Evolutionary conservation across 2,329 filamentous ascomycete species (phyloP).

Genomic region (Penicillium sp.): DNA sequence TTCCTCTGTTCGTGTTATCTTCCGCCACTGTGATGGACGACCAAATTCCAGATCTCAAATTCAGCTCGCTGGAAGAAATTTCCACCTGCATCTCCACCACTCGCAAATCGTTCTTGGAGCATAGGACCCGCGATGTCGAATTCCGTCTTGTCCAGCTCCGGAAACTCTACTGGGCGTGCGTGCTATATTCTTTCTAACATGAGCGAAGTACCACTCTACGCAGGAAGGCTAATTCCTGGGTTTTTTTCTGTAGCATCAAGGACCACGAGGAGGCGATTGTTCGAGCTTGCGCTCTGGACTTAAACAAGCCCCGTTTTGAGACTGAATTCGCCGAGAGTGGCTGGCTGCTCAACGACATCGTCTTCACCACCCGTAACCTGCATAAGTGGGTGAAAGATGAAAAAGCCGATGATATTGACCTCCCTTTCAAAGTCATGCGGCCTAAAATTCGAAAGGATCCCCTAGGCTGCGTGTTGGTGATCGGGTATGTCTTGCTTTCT

Average conservation of each 20-base stretch:
- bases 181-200: too few species aligned
- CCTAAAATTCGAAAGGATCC: slow-evolving; percentile 86
- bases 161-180: background rate
- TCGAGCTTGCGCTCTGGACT: slow-evolving; percentile 75
- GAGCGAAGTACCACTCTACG: too few species aligned
- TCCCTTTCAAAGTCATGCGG: slow-evolving; percentile 69
- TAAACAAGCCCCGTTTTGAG: slow-evolving; percentile 79
- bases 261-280: slow-evolving; percentile 75
- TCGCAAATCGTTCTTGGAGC: background rate
- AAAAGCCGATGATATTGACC: slow-evolving; percentile 67
- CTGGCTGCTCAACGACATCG: slow-evolving; percentile 79
- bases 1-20: too few species aligned
- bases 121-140: background rate
- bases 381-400: slow-evolving; percentile 85
- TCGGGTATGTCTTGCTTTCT: slow-evolving; percentile 61
- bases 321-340: slow-evolving; percentile 72
- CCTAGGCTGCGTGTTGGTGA: slow-evolving; percentile 78
- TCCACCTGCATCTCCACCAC: background rate
- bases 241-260: slow-evolving; percentile 55
- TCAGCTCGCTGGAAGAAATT: background rate
- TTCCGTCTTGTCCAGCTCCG: background rate
- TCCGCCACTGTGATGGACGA: too few species aligned
- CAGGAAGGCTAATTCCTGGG: too few species aligned
- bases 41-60: background rate
- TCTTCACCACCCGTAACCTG: slow-evolving; percentile 77